phyloP scores from a whole-genome alignment of 768 basidiomycete species.

The Boletus rubescentipes region DNA sequence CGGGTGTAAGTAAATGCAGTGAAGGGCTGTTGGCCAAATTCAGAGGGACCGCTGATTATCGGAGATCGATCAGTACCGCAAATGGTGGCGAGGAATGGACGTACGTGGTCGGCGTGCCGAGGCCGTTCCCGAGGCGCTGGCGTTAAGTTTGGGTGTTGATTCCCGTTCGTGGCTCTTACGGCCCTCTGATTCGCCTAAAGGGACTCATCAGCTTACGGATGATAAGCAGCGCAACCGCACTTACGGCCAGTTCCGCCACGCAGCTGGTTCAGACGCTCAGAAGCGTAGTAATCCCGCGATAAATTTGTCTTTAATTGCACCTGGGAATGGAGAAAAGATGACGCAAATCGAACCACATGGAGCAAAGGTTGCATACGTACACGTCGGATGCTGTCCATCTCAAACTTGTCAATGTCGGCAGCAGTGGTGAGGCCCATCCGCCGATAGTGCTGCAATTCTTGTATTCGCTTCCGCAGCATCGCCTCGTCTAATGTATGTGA shows the following conservation, averaged over 20 bases:
- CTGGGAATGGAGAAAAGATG: slow-evolving; percentile 32
- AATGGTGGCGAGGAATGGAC: slow-evolving; percentile 12
- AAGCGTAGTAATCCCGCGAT: slow-evolving; percentile 54
- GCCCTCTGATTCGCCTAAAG: slow-evolving; percentile 45
- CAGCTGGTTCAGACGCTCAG: slow-evolving; percentile 50
- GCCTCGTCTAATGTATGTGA: slow-evolving; percentile 67
- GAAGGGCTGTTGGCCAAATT: slow-evolving; percentile 90
- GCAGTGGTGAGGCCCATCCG: slow-evolving; percentile 79
- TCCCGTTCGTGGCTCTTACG: slow-evolving; percentile 62
- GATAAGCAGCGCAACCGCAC: slow-evolving; percentile 36
- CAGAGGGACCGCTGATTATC: slow-evolving; percentile 55
- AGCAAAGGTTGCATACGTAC: slow-evolving; percentile 41
- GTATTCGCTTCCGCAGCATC: slow-evolving; percentile 81
- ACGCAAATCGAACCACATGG: not conserved
- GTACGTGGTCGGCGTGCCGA: slow-evolving; percentile 44
- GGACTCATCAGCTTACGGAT: not conserved
- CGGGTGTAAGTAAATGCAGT: slow-evolving; percentile 83
- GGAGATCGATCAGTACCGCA: slow-evolving; percentile 3
- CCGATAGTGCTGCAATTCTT: slow-evolving; percentile 89
- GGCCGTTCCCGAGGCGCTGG: slow-evolving; percentile 35
- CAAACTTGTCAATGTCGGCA: slow-evolving; percentile 91
- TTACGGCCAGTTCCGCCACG: slow-evolving; percentile 50
- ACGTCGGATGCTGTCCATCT: slow-evolving; percentile 67
- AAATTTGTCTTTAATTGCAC: slow-evolving; percentile 59
- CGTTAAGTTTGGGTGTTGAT: slow-evolving; percentile 49